Base-by-base conservation (phyloP, 2,329 filamentous ascomycete species). In the Acrocalymma vagum region DNA sequence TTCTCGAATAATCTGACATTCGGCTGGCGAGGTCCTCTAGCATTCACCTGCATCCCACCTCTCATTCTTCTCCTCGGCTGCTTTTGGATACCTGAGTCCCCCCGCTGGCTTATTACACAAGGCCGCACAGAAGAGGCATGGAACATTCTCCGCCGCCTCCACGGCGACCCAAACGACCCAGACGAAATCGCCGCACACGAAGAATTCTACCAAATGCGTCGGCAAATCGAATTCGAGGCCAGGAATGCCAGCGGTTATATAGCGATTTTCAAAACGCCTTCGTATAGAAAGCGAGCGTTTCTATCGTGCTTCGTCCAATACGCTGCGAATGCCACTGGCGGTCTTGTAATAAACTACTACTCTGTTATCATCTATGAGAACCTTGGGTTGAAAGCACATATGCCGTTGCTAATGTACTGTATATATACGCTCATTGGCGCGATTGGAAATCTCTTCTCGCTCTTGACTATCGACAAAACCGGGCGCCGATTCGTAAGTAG, bases 21-120 rank as follows among this genome's bases (percentile, higher is more conserved):
- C 9, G 61, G 72, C 0, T 78, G 77, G 76, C 51, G 76, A 26
- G 60, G 77, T 1, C 76, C 76, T 0, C 60, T 79, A 3, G 74
- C 75, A 0, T 65, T 79, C 16, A 75, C 78, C 17, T 72, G 77
- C 46, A 52, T 79, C 32, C 78, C 77, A 48, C 73, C 78, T 24
- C 46, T 74, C 23, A 68, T 77, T 18, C 58, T 78, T 2, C 75
- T 60, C 42, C 59, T 60, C 6, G 77, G 74, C 0, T 68, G 73
- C 0, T 72, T 73, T 1, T 76, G 32, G 37, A 29, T 46, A 1
- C 40, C 41, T 2, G 39, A 47, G 49, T 81, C 78, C 1, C 81
- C 82, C 1, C 67, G 81, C 39, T 84, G 80, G 81, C 68, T 83
- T 11, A 76, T 81, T 35, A 71, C 73, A 34, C 72, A 79, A 22